These are phyloP conservation scores for Pseudonitzschia multistriata DNA, from an alignment of 108 stramenopile genomes.

Conservation along the genomic window DNA sequence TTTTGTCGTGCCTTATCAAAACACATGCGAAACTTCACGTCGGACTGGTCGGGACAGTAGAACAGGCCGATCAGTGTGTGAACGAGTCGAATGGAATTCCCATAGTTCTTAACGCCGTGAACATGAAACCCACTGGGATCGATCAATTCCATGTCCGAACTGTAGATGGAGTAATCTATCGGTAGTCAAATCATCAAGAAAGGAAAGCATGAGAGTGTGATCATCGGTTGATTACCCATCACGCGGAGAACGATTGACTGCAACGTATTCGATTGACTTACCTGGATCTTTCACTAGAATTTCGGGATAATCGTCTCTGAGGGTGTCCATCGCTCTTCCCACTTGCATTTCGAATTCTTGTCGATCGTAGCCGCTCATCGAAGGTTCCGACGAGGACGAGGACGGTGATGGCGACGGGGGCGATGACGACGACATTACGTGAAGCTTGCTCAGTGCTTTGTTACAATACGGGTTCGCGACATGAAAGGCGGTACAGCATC, in stretches of 20 bases:
- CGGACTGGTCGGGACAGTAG: constrained; percentile 66
- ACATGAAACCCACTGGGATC: constrained; percentile 77
- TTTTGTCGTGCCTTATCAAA: constrained; percentile 77
- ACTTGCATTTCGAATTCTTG: constrained; percentile 75
- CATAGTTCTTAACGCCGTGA: constrained; percentile 71
- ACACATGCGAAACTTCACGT: constrained; percentile 58
- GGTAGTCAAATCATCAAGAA: not conserved
- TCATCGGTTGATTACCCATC: not conserved
- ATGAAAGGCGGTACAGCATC: not conserved
- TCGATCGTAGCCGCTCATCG: constrained; percentile 21
- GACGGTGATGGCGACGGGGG: not conserved
- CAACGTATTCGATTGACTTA: constrained; percentile 20
- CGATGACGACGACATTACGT: not conserved
- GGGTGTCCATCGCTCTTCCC: constrained; percentile 67
- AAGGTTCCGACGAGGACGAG: not conserved
- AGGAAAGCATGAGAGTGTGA: not conserved
- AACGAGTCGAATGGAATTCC: constrained; percentile 57
- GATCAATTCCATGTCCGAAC: constrained; percentile 53
- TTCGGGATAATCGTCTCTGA: constrained; percentile 66
- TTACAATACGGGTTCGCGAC: not conserved
- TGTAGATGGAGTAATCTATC: constrained; percentile 59
- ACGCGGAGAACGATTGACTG: not conserved
- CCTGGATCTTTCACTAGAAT: constrained; percentile 52
- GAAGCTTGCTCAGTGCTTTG: not conserved
- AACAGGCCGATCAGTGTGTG: constrained; percentile 70